phyloP scores from a whole-genome alignment of 768 basidiomycete genomes.

The Tephrocybe sp. region DNA sequence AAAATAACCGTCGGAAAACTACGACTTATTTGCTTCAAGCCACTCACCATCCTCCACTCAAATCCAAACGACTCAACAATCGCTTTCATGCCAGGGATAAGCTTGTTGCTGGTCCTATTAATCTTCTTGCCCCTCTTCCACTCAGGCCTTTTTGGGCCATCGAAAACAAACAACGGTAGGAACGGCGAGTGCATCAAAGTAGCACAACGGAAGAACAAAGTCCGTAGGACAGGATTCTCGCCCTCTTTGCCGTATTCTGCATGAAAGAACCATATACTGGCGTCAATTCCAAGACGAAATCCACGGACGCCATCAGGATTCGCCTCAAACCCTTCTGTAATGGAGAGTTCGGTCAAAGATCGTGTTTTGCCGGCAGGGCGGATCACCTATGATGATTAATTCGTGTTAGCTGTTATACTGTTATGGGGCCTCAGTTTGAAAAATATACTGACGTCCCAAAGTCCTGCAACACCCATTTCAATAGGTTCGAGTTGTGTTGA shows the following conservation, averaged over 20 bases:
- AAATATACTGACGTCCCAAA: constrained; percentile 32
- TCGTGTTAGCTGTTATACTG: not conserved
- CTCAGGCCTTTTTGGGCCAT: constrained; percentile 82
- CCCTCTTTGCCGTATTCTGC: constrained; percentile 74
- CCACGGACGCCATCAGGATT: constrained; percentile 68
- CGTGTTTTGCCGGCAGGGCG: constrained; percentile 69
- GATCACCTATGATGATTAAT: constrained; percentile 45
- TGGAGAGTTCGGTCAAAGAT: constrained; percentile 75
- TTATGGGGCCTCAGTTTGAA: not conserved
- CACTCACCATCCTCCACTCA: constrained; percentile 66
- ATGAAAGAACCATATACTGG: constrained; percentile 84
- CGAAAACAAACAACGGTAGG: constrained; percentile 89
- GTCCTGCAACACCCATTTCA: constrained; percentile 37
- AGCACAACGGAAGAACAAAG: constrained; percentile 82
- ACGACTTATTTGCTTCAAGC: constrained; percentile 6
- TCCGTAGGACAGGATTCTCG: constrained; percentile 85
- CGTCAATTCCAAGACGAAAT: constrained; percentile 85
- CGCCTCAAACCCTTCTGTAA: constrained; percentile 71
- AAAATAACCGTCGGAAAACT: constrained; percentile 25
- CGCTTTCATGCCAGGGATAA: constrained; percentile 74
- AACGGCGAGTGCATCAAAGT: constrained; percentile 77
- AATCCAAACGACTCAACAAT: constrained; percentile 82
- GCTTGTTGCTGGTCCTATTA: constrained; percentile 58
- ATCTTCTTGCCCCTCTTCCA: constrained; percentile 79
- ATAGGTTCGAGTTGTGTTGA: not conserved